Evolutionary conservation across 2,329 filamentous ascomycete genomes (phyloP).

Genomic region (Uncinocarpus reesii): DNA sequence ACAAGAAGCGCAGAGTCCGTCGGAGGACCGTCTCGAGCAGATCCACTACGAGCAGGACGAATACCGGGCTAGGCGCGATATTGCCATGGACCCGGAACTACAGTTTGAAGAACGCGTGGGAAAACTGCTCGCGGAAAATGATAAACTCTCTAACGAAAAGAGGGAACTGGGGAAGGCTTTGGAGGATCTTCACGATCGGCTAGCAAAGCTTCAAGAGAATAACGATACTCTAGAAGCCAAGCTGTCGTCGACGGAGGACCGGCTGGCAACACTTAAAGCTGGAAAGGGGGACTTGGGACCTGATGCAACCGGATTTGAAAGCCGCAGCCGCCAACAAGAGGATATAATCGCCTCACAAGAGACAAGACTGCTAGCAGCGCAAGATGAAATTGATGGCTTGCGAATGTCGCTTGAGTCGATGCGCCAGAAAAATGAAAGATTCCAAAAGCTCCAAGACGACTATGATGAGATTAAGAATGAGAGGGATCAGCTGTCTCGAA

Average conservation of each 20-base stretch:
- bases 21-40: slow-evolving; percentile 29
- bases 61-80: slow-evolving; percentile 25
- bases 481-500: slow-evolving; percentile 37
- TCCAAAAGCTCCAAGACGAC: slow-evolving; percentile 40
- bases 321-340: slow-evolving; percentile 40
- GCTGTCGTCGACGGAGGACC: slow-evolving; percentile 40
- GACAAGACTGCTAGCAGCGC: slow-evolving; percentile 48
- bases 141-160: slow-evolving; percentile 47
- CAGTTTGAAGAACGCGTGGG: slow-evolving; percentile 41
- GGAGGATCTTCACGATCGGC: slow-evolving; percentile 47
- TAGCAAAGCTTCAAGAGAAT: slow-evolving; percentile 48
- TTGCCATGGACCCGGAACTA: slow-evolving; percentile 36
- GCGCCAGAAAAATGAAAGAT: slow-evolving; percentile 37
- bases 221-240: slow-evolving; percentile 39
- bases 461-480: slow-evolving; percentile 42
- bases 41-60: slow-evolving; percentile 32
- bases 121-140: slow-evolving; percentile 45
- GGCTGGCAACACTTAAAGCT: slow-evolving; percentile 43
- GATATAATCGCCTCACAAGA: slow-evolving; percentile 62
- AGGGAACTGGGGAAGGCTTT: slow-evolving; percentile 39
- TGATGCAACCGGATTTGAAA: slow-evolving; percentile 36
- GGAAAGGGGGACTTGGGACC: slow-evolving; percentile 40
- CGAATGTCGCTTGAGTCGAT: slow-evolving; percentile 37
- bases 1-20: slow-evolving; percentile 36
- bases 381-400: slow-evolving; percentile 37